These are phyloP conservation scores for Brassica juncea DNA, from an alignment of 345 rosid species.

Conservation along the genomic window DNA sequence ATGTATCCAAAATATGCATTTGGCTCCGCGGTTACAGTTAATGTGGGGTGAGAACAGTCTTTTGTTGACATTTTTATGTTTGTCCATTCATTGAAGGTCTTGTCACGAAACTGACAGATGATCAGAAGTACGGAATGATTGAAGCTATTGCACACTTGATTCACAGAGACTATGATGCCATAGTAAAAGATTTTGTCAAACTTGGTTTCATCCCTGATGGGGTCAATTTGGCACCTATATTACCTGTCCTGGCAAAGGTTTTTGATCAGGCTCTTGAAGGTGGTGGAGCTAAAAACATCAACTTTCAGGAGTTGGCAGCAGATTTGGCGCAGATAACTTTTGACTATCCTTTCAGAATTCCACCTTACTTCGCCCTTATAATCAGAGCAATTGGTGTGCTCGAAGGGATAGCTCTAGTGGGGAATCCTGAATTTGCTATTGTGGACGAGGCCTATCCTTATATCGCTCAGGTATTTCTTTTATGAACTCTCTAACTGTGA, in stretches of 20 bases:
- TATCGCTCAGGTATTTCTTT: slow-evolving; percentile 72
- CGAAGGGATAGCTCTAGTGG: slow-evolving; percentile 96
- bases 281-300: slow-evolving; percentile 89
- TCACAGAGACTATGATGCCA: slow-evolving; percentile 85
- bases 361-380: slow-evolving; percentile 94
- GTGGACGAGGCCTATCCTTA: slow-evolving; percentile 98
- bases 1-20: neutral
- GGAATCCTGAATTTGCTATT: slow-evolving; percentile 89
- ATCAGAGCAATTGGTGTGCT: slow-evolving; percentile 96
- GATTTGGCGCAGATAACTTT: slow-evolving; percentile 97
- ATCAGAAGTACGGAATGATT: slow-evolving; percentile 97
- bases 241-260: slow-evolving; percentile 94
- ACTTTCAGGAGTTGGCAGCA: slow-evolving; percentile 93
- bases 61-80: slow-evolving; percentile 9
- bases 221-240: slow-evolving; percentile 88
- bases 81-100: slow-evolving; percentile 50
- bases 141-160: slow-evolving; percentile 98
- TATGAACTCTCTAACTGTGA: slow-evolving; percentile 5
- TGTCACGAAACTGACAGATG: slow-evolving; percentile 90
- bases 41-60: neutral
- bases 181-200: slow-evolving; percentile 92
- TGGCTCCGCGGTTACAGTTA: neutral
- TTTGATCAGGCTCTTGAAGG: slow-evolving; percentile 99
- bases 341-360: slow-evolving; percentile 97
- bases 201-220: slow-evolving; percentile 95